phyloP scores from a whole-genome alignment of 345 rosid species.

The Turritis glabra region DNA sequence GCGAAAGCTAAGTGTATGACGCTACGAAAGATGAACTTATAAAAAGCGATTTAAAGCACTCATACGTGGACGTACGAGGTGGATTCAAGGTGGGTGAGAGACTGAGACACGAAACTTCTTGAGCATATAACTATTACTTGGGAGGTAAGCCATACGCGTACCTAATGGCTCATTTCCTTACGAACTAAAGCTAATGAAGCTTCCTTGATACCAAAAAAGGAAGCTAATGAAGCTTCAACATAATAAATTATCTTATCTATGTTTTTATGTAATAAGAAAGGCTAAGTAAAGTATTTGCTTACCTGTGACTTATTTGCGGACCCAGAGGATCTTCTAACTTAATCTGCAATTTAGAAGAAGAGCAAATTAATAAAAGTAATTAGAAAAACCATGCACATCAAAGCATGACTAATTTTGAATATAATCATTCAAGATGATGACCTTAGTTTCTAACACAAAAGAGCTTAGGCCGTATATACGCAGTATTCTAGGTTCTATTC shows the following conservation, averaged over 20 bases:
- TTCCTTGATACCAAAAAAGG: neutral
- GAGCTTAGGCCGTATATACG: neutral
- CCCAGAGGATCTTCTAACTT: constrained; percentile 33
- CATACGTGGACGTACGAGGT: constrained; percentile 24
- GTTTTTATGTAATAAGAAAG: constrained; percentile 25
- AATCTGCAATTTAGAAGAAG: constrained; percentile 25
- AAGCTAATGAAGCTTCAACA: constrained; percentile 26
- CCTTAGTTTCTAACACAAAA: neutral
- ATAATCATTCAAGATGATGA: constrained; percentile 23
- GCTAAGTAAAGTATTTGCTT: constrained; percentile 35
- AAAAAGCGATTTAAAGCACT: neutral
- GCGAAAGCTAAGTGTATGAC: neutral
- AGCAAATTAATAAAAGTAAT: neutral
- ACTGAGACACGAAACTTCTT: constrained; percentile 32
- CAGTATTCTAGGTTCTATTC: neutral
- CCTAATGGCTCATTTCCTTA: constrained; percentile 14
- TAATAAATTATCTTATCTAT: neutral
- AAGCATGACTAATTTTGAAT: constrained; percentile 18
- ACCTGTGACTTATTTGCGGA: constrained; percentile 34
- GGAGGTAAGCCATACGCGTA: constrained; percentile 1
- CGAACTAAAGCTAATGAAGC: constrained; percentile 20
- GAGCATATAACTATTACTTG: constrained; percentile 14
- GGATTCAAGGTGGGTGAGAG: constrained; percentile 27
- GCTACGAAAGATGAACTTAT: neutral
- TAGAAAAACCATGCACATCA: constrained; percentile 24